A percentile compares a stretch with the other conserved stretches of the same genome.
Conservation (phyloP, 805 yeast genomes). For the Hanseniaspora singularis region DNA sequence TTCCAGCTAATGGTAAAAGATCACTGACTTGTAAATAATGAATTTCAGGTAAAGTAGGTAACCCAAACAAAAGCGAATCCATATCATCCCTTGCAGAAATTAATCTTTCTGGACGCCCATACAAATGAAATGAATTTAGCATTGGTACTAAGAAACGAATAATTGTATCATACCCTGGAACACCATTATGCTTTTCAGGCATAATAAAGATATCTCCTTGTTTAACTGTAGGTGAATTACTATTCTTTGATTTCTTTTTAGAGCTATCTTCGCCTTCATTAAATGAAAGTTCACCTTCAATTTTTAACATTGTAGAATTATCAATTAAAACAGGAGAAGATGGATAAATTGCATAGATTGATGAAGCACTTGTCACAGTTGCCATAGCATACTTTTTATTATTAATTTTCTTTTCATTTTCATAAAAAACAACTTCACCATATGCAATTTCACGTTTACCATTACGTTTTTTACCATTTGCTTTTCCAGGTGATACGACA, state of each 20-base stretch:
- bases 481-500: constrained; percentile 61
- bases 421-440: constrained; percentile 71
- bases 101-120: constrained; percentile 61
- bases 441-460: constrained; percentile 28
- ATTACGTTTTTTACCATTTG: constrained; percentile 34
- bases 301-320: constrained; percentile 73
- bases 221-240: background rate
- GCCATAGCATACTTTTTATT: constrained; percentile 63
- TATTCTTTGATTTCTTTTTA: background rate
- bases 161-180: constrained; percentile 59
- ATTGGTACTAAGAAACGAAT: constrained; percentile 57
- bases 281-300: constrained; percentile 69
- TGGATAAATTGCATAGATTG: constrained; percentile 87
- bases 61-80: constrained; percentile 51
- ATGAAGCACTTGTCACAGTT: constrained; percentile 51
- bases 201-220: constrained; percentile 37
- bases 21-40: constrained; percentile 53
- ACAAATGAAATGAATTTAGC: constrained; percentile 55
- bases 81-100: constrained; percentile 45
- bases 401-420: constrained; percentile 60
- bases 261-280: constrained; percentile 41
- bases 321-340: constrained; percentile 71
- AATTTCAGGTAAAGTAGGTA: constrained; percentile 62
- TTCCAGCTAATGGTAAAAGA: constrained; percentile 33
- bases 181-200: constrained; percentile 65